Conservation (phyloP, 257 asterid genomes). For the Linderniella brevidens region DNA sequence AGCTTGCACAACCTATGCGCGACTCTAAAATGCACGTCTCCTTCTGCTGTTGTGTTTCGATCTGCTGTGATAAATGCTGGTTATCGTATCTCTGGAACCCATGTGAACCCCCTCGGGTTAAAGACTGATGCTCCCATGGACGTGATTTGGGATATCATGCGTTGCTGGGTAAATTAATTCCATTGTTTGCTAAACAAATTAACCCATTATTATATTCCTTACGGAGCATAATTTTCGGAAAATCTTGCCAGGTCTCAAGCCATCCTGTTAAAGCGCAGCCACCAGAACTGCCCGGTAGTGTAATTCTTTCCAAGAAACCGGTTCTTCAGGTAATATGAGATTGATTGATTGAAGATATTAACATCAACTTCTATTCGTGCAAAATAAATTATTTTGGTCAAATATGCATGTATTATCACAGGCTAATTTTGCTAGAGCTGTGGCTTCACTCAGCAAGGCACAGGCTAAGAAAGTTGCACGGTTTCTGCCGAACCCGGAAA, state of each 20-base stretch:
- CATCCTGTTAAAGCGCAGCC: slow-evolving; percentile 95
- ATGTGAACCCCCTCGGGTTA: slow-evolving; percentile 75
- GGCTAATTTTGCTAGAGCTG: slow-evolving; percentile 93
- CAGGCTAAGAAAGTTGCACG: slow-evolving; percentile 92
- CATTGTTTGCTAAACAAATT: background rate
- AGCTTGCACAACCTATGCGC: slow-evolving; percentile 89
- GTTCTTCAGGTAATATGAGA: slow-evolving; percentile 51
- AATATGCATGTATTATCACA: slow-evolving; percentile 14
- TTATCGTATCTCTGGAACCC: slow-evolving; percentile 88
- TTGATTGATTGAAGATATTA: too few relatives aligned
- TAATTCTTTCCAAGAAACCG: slow-evolving; percentile 80
- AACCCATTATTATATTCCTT: background rate
- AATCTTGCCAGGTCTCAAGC: slow-evolving; percentile 41
- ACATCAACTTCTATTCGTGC: background rate
- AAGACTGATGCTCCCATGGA: slow-evolving; percentile 98
- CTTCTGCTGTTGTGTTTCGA: slow-evolving; percentile 84
- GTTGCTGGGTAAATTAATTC: slow-evolving; percentile 75
- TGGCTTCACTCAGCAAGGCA: slow-evolving; percentile 84
- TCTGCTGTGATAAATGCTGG: slow-evolving; percentile 97
- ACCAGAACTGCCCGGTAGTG: slow-evolving; percentile 63
- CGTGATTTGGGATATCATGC: slow-evolving; percentile 96
- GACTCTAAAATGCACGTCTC: slow-evolving; percentile 87
- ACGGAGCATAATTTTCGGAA: background rate
- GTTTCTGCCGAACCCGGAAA: slow-evolving; percentile 85
- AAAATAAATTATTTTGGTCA: background rate